These are phyloP conservation scores for Osmanthus fragrans DNA, from an alignment of 257 asterid genomes.

Conservation along the genomic window DNA sequence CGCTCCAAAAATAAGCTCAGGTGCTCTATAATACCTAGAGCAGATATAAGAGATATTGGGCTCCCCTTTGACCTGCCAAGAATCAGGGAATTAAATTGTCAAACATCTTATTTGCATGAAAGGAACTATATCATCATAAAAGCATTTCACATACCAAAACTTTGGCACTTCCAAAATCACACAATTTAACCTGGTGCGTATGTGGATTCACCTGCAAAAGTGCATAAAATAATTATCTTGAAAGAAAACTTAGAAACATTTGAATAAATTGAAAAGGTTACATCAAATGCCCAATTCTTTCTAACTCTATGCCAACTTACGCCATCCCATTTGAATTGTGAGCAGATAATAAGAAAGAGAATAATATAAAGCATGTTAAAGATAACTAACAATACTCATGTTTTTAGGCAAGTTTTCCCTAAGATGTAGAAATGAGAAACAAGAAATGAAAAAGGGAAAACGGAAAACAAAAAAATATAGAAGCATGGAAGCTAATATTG, in stretches of 20 bases:
- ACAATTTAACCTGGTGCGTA: constrained; percentile 77
- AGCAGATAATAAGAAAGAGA: too few species aligned
- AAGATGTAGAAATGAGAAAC: not conserved
- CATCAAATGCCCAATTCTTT: too few species aligned
- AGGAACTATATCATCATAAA: constrained; percentile 9
- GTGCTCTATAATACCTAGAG: constrained; percentile 84
- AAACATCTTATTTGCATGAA: constrained; percentile 13
- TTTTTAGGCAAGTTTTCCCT: not conserved
- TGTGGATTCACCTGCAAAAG: constrained; percentile 73
- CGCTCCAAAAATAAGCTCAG: constrained; percentile 88
- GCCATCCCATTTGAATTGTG: too few species aligned
- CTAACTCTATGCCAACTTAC: too few species aligned
- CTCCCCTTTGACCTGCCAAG: constrained; percentile 77
- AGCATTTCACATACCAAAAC: constrained; percentile 59
- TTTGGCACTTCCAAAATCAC: constrained; percentile 93
- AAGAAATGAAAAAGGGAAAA: not conserved
- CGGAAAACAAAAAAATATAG: not conserved
- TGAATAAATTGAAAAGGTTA: too few species aligned
- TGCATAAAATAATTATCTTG: not conserved
- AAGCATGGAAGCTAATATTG: constrained; percentile 4
- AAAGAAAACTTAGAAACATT: too few species aligned
- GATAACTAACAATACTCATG: too few species aligned
- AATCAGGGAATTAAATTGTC: not conserved
- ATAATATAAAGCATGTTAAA: too few species aligned
- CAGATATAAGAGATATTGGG: constrained; percentile 89